Evolutionary conservation across 106 monocot species (phyloP).

Genomic region (Posidonia australis): DNA sequence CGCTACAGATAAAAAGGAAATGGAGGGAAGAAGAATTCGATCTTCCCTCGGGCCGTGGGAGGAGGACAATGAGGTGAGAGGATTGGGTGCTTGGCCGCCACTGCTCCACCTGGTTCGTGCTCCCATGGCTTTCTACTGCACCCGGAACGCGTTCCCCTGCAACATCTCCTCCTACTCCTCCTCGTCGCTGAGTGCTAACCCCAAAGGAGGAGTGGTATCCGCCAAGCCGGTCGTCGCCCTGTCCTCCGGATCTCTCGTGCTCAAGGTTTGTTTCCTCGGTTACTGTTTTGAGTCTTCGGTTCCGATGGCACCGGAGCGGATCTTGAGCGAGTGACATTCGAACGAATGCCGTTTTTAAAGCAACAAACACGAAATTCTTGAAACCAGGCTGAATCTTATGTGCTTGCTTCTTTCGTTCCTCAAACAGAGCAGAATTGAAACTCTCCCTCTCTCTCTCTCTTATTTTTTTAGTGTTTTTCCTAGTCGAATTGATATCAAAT

Average conservation of each 20-base stretch:
- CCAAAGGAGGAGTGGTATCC: neutral
- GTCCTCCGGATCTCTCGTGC: slow-evolving; percentile 5
- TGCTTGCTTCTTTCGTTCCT: no score
- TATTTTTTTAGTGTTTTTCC: no score
- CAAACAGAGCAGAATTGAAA: no score
- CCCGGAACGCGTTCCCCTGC: slow-evolving; percentile 2
- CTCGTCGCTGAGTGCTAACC: neutral
- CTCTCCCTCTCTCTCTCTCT: no score
- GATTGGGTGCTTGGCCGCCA: neutral
- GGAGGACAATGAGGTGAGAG: neutral
- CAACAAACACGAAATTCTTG: no score
- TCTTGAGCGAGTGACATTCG: no score
- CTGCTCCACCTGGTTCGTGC: neutral
- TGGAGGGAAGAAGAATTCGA: no score
- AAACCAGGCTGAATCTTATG: no score
- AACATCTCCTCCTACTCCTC: neutral
- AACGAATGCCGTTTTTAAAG: no score
- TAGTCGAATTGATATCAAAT: neutral
- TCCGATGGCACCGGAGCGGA: no score
- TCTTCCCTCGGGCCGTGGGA: neutral
- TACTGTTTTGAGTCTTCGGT: neutral
- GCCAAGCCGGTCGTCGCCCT: neutral
- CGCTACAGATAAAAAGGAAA: no score
- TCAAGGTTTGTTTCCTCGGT: neutral
- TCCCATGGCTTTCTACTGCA: neutral